phyloP scores from a whole-genome alignment of 192 early-diverging fungal species.

The Entomortierella lignicola region DNA sequence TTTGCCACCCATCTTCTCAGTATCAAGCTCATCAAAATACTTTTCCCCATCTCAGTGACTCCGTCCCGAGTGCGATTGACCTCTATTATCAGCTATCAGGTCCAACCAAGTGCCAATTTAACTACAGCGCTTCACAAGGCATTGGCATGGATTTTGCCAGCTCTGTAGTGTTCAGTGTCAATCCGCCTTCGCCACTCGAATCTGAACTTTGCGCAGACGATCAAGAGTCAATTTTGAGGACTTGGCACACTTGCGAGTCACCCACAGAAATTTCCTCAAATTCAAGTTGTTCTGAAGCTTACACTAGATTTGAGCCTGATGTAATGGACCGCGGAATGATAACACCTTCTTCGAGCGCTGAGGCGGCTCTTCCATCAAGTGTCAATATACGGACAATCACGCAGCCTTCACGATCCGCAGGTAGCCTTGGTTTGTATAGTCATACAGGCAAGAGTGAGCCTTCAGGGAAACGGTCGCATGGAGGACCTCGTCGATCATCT shows the following conservation, averaged over 20 bases:
- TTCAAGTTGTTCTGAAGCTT: not conserved
- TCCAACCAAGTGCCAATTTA: not conserved
- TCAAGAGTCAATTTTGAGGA: slow-evolving; percentile 23
- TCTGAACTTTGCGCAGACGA: slow-evolving; percentile 31
- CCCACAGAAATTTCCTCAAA: not conserved
- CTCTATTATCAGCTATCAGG: not conserved
- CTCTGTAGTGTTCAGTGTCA: slow-evolving; percentile 41
- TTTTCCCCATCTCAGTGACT: not conserved
- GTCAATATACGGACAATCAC: not conserved
- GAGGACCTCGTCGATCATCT: slow-evolving; percentile 6
- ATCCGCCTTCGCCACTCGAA: slow-evolving; percentile 26
- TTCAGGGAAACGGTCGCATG: not conserved
- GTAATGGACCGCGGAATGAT: slow-evolving; percentile 12
- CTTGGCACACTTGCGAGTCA: slow-evolving; percentile 25
- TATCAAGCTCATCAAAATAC: no score
- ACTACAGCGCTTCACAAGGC: not conserved
- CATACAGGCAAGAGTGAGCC: not conserved
- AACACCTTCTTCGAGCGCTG: not conserved
- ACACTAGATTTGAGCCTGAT: slow-evolving; percentile 6
- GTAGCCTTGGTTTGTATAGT: not conserved
- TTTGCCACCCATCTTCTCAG: no score
- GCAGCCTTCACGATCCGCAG: not conserved
- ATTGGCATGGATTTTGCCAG: slow-evolving; percentile 24
- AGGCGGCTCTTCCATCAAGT: not conserved
- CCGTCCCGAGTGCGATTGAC: not conserved